Conservation (phyloP, 2,329 filamentous ascomycete genomes). For the Phoma sp. region DNA sequence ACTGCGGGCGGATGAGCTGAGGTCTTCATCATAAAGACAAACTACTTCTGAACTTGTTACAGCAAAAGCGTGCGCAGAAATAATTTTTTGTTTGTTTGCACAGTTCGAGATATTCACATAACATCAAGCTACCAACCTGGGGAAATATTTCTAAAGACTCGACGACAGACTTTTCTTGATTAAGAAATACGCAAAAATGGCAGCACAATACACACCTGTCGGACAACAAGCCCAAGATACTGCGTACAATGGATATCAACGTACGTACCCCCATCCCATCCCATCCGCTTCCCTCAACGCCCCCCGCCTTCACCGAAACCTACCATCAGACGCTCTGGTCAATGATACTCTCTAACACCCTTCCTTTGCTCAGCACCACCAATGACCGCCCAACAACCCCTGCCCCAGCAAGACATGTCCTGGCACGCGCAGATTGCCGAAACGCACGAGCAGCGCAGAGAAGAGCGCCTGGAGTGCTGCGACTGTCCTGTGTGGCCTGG, state of each 20-base stretch:
- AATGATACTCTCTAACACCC: not conserved
- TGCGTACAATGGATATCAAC: not conserved
- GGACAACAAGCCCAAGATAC: not conserved
- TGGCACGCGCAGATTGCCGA: constrained; percentile 9
- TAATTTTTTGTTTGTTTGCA: no score
- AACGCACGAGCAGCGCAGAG: not conserved
- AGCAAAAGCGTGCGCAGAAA: no score
- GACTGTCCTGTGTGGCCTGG: not conserved
- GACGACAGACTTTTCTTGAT: no score
- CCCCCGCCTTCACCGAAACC: not conserved
- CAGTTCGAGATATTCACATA: no score
- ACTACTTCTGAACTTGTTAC: no score
- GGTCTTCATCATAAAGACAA: no score
- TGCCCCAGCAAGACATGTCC: not conserved
- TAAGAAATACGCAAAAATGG: no score
- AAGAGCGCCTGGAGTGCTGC: not conserved
- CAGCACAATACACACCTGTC: not conserved
- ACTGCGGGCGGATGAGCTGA: no score
- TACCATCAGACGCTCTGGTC: not conserved
- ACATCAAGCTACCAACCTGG: no score
- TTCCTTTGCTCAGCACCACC: not conserved
- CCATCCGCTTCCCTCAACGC: not conserved
- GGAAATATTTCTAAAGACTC: no score
- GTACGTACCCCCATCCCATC: not conserved
- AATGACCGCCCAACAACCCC: not conserved